Evolutionary conservation across 345 rosid species (phyloP).

Genomic region (Anacardium occidentale): DNA sequence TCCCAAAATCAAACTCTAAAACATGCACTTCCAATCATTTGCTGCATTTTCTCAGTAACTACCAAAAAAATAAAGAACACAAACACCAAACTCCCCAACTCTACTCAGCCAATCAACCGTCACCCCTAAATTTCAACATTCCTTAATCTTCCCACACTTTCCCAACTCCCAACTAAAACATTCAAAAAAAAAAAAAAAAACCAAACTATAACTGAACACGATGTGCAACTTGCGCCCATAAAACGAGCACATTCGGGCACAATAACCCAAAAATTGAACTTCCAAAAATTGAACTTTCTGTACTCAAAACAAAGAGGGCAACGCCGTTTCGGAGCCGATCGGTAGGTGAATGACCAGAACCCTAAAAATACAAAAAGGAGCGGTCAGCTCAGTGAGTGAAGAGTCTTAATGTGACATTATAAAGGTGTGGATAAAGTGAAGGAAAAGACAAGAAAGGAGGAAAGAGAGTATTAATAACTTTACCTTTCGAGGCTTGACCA

Average conservation of each 20-base stretch:
- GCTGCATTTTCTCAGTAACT: constrained; percentile 14
- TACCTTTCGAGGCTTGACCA: constrained; percentile 25
- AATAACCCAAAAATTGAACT: not conserved
- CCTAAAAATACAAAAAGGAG: constrained; percentile 20
- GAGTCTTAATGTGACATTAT: not conserved
- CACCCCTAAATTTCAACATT: no score
- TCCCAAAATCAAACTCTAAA: no score
- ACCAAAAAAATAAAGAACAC: not conserved
- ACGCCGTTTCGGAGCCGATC: constrained; percentile 10
- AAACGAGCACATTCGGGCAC: not conserved
- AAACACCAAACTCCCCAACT: no score
- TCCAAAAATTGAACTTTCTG: constrained; percentile 1
- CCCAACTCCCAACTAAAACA: no score
- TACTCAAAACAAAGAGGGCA: not conserved
- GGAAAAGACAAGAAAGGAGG: not conserved
- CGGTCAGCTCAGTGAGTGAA: constrained; percentile 22
- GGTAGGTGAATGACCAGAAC: constrained; percentile 18
- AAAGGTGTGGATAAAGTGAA: constrained; percentile 22
- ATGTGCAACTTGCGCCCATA: constrained; percentile 45
- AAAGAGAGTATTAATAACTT: constrained; percentile 6
- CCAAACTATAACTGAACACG: constrained; percentile 46
- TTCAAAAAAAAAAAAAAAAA: not conserved
- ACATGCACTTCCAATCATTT: no score
- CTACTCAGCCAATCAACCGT: no score
- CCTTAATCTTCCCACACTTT: no score